Evolutionary conservation across 2,329 filamentous ascomycete genomes (phyloP).

Genomic region (Gaeumannomyces tritici): DNA sequence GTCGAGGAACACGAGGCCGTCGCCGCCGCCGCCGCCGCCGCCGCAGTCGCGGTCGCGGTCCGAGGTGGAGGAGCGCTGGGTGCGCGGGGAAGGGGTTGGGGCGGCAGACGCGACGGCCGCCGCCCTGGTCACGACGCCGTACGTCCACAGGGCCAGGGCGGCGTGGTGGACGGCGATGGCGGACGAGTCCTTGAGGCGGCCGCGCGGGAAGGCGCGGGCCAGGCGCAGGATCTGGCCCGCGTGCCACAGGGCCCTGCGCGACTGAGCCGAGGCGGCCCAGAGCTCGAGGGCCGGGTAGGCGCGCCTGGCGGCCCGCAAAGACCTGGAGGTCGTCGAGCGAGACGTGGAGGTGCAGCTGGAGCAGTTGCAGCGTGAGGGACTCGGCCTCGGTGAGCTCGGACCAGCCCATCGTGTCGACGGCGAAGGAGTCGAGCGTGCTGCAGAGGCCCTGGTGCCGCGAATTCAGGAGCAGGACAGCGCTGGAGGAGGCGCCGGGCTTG

Average conservation of each 20-base stretch:
- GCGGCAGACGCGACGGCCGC: constrained; percentile 9
- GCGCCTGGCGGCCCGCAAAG: constrained; percentile 52
- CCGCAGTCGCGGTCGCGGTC: neutral
- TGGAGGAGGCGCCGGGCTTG: neutral
- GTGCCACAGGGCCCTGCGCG: constrained; percentile 10
- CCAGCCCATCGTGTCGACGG: constrained; percentile 31
- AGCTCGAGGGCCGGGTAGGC: constrained; percentile 8
- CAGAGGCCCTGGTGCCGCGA: constrained; percentile 54
- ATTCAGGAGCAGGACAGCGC: constrained; percentile 34
- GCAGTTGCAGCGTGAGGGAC: constrained; percentile 38
- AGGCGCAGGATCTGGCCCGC: constrained; percentile 10
- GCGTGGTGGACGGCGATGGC: constrained; percentile 62
- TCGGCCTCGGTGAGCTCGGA: constrained; percentile 33
- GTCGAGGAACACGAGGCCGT: constrained; percentile 42
- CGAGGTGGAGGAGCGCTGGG: neutral
- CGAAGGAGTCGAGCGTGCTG: constrained; percentile 41
- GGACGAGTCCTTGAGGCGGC: constrained; percentile 53
- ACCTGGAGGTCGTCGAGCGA: constrained; percentile 56
- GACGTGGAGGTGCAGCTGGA: constrained; percentile 55
- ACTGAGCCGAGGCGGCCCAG: constrained; percentile 7
- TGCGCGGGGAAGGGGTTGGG: neutral
- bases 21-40: no score
- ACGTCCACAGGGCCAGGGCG: constrained; percentile 58
- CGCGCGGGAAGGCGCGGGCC: constrained; percentile 22
- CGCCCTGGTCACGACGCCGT: constrained; percentile 47